Conservation (phyloP, 2,329 filamentous ascomycete species). For the Calonectria hongkongensis region DNA sequence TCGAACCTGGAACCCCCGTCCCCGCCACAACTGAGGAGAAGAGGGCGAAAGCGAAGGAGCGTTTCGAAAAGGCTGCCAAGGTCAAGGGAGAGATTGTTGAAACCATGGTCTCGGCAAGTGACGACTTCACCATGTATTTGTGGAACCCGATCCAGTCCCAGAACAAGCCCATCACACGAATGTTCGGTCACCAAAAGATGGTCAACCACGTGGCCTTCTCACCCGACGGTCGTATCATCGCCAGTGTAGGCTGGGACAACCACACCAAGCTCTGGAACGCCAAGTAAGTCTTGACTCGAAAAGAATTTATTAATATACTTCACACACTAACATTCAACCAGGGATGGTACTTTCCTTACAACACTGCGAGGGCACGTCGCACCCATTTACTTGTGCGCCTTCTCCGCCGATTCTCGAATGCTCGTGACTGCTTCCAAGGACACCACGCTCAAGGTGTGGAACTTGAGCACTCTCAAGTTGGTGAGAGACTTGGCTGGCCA, state of each 20-base stretch:
- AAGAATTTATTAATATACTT: no score
- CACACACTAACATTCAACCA: not conserved
- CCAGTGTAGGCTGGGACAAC: slow-evolving; percentile 17
- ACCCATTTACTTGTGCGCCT: slow-evolving; percentile 16
- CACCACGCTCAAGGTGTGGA: slow-evolving; percentile 17
- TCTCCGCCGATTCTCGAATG: slow-evolving; percentile 8
- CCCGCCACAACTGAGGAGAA: not conserved
- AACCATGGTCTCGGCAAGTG: slow-evolving; percentile 15
- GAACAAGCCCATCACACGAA: slow-evolving; percentile 10
- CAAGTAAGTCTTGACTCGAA: not conserved
- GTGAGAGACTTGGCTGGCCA: not conserved
- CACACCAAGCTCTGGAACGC: slow-evolving; percentile 18
- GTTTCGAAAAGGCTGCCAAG: slow-evolving; percentile 14
- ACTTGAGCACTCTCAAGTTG: not conserved
- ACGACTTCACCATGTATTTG: slow-evolving; percentile 20
- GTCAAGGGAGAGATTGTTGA: slow-evolving; percentile 9
- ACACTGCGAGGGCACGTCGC: slow-evolving; percentile 10
- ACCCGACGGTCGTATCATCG: slow-evolving; percentile 1
- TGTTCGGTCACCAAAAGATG: slow-evolving; percentile 21
- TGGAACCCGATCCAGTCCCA: slow-evolving; percentile 11
- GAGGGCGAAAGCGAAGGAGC: not conserved
- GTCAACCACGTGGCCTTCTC: slow-evolving; percentile 21
- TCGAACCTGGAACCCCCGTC: not conserved
- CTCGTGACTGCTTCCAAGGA: slow-evolving; percentile 18
- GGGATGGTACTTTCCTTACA: slow-evolving; percentile 12